Evolutionary conservation across 768 basidiomycete species (phyloP).

Genomic region (Rhizopogon vinicolor): DNA sequence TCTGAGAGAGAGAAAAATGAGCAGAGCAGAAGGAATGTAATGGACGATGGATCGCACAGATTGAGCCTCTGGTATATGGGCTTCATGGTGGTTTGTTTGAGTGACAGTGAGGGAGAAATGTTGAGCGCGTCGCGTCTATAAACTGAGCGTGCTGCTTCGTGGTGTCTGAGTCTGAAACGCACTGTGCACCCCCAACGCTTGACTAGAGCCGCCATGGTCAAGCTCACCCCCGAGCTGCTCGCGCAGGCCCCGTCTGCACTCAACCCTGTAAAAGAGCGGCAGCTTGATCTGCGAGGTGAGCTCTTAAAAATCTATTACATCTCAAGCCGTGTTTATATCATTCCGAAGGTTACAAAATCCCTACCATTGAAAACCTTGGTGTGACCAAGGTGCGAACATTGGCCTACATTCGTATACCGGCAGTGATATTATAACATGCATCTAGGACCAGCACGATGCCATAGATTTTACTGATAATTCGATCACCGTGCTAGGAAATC

Average conservation of each 20-base stretch:
- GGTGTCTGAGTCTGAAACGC: constrained; percentile 32
- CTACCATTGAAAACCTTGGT: constrained; percentile 94
- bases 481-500: constrained; percentile 74
- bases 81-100: constrained; percentile 49
- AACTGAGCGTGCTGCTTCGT: constrained; percentile 11
- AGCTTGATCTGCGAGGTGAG: constrained; percentile 87
- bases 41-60: constrained; percentile 39
- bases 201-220: constrained; percentile 48
- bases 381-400: constrained; percentile 67
- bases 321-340: constrained; percentile 10
- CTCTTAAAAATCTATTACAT: constrained; percentile 8
- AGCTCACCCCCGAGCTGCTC: constrained; percentile 92
- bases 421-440: constrained; percentile 12
- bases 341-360: constrained; percentile 82
- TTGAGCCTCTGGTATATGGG: constrained; percentile 69
- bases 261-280: constrained; percentile 83
- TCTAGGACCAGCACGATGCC: constrained; percentile 87
- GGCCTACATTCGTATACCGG: constrained; percentile 9
- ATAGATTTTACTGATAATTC: constrained; percentile 94
- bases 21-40: neutral
- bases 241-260: constrained; percentile 74
- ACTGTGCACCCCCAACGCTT: constrained; percentile 2
- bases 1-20: constrained; percentile 30
- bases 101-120: constrained; percentile 8
- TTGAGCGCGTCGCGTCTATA: constrained; percentile 11